Evolutionary conservation across 179 eudicot species (phyloP), one percentile per base, ranked within the genome.

Genomic region (Nepenthes alata): DNA sequence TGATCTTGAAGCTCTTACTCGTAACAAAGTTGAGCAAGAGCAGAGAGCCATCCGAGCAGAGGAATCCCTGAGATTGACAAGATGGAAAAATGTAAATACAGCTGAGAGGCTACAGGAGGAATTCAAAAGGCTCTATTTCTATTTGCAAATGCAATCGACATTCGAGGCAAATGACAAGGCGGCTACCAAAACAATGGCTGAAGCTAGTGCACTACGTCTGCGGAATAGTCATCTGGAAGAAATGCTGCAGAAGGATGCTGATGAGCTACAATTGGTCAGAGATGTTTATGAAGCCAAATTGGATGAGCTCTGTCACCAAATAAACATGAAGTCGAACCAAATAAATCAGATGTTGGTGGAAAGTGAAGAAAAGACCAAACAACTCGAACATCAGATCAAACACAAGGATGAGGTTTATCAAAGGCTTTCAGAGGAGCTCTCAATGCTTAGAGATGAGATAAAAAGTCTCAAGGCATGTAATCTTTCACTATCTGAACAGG

Each of bases 31-130:
- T 55, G 87, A 85, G 71, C 88, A 89, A 71, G 96, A 93, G 75
- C 82, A 93, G 60, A 77, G 94, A 79, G 94, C 95, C 2, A 82
- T 89, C 69, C 69, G 62, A 75, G 95, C 97, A 39, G 95, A 93
- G 75, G 97, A 83, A 74, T 72, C 74, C 55, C 66, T 93, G 60
- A 81, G 80, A 73, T 74, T 83, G 75, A 73, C 78, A 55, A 74
- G 77, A 65, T 78, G 73, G 88, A 82, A 87, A 60, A 87, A 90
- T 75, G 85, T 79, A 10, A 82, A 73, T 15, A 82, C 89, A 12
- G 97, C 95, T 57, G 89, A 84, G 41, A 78, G 86, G 75, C 77
- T 94, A 53, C 97, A 87, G 69, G 90, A 83, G 39, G 99, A 94
- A 60, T 82, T 94, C 70, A 80, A 70, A 71, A 74, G 81, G 66